phyloP scores from a whole-genome alignment of 805 yeast genomes.

The Jamesozyma rosinii region DNA sequence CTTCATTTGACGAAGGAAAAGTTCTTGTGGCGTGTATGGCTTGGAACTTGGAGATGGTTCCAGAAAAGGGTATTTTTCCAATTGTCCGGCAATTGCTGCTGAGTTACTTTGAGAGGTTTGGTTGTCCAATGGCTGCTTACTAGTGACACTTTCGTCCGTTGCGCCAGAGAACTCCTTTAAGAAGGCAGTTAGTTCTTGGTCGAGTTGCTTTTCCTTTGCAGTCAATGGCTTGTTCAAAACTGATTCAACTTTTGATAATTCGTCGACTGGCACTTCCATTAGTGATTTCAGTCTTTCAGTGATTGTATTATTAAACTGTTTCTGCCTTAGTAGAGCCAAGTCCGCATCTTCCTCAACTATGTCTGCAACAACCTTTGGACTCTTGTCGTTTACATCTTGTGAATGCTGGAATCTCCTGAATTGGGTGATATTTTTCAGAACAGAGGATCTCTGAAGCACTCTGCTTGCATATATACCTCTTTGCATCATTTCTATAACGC shows the following conservation, averaged over 20 bases:
- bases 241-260: constrained; percentile 1
- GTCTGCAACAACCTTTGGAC: constrained; percentile 12
- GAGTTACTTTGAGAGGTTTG: background rate
- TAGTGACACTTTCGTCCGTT: background rate
- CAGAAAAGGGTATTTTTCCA: constrained; percentile 43
- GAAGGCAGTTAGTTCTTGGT: constrained; percentile 24
- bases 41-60: constrained; percentile 49
- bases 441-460: background rate
- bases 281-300: constrained; percentile 9
- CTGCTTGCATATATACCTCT: background rate
- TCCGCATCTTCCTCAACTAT: constrained; percentile 16
- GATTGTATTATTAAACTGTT: constrained; percentile 5
- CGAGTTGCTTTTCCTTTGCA: constrained; percentile 25
- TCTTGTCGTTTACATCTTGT: background rate
- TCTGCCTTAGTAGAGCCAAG: constrained; percentile 19
- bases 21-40: constrained; percentile 70
- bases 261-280: constrained; percentile 2
- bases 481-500: background rate
- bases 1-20: constrained; percentile 62
- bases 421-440: background rate
- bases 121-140: background rate
- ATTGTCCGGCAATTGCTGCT: constrained; percentile 3
- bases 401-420: background rate
- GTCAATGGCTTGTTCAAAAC: constrained; percentile 7
- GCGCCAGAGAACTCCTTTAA: constrained; percentile 16